Percentiles rank a stretch among this genome's conserved stretches.
Conservation (phyloP, 2,329 filamentous ascomycete genomes). For the Alternaria sp. region DNA sequence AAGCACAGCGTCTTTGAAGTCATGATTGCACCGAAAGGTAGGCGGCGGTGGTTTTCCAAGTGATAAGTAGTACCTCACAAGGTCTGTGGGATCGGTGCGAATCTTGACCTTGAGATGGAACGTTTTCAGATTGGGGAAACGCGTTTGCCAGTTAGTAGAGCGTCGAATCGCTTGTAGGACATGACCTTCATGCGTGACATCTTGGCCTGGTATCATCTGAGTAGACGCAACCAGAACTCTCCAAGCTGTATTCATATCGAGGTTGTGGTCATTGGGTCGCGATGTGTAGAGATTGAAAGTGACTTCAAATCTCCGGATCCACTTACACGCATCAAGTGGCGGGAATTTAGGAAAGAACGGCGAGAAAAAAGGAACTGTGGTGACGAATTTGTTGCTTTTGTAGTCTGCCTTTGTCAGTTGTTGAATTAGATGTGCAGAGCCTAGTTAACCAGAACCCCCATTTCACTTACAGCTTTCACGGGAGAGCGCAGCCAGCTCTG, state of each 20-base stretch:
- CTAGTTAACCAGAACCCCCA: background rate
- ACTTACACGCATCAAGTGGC: background rate
- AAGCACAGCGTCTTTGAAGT: background rate
- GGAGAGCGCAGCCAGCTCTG: background rate
- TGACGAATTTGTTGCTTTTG: background rate
- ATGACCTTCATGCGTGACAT: background rate
- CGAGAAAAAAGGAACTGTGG: background rate
- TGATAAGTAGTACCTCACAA: background rate
- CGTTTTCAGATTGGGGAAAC: background rate
- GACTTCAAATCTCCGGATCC: background rate
- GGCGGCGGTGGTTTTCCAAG: background rate
- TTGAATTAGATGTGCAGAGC: background rate
- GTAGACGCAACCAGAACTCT: background rate
- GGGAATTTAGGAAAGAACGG: background rate
- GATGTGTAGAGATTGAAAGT: background rate
- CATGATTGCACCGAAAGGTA: background rate
- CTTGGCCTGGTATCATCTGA: background rate
- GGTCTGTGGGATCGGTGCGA: background rate
- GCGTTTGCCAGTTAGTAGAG: background rate
- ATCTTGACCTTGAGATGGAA: background rate
- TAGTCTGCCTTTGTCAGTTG: background rate
- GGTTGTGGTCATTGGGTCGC: background rate
- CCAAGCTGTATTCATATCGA: background rate
- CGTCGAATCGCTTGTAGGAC: background rate
- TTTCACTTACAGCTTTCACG: background rate